Conservation (phyloP, 1,284 basidiomycete genomes). For the Moesziomyces parantarcticus region DNA sequence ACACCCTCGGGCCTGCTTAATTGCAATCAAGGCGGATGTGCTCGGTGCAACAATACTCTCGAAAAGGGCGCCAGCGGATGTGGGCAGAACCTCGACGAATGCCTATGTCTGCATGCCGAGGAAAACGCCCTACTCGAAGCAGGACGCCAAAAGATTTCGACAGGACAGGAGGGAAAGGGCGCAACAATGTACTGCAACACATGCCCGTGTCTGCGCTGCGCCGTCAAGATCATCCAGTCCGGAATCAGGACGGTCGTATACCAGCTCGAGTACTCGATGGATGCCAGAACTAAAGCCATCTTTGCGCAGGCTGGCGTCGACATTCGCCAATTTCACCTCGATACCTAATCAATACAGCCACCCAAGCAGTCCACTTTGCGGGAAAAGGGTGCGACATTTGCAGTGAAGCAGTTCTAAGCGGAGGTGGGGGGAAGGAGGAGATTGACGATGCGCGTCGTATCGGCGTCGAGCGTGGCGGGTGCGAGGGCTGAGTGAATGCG, state of each 20-base stretch:
- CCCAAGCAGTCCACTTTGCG: neutral
- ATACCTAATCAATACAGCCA: slow-evolving; percentile 9
- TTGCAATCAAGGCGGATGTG: slow-evolving; percentile 67
- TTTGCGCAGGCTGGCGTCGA: slow-evolving; percentile 68
- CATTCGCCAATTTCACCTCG: slow-evolving; percentile 60
- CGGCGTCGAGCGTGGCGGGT: neutral
- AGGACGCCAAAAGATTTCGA: slow-evolving; percentile 73
- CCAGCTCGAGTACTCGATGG: slow-evolving; percentile 83
- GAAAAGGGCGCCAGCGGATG: slow-evolving; percentile 55
- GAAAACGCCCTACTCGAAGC: slow-evolving; percentile 97
- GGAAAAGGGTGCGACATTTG: neutral
- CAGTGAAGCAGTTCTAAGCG: neutral
- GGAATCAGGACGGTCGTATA: slow-evolving; percentile 94
- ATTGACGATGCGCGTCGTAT: neutral
- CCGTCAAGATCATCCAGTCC: slow-evolving; percentile 95
- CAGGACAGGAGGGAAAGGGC: slow-evolving; percentile 68
- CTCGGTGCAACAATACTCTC: slow-evolving; percentile 59
- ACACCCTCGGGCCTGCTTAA: slow-evolving; percentile 83
- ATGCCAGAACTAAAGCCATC: slow-evolving; percentile 69
- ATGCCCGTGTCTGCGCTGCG: slow-evolving; percentile 94
- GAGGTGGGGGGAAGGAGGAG: neutral
- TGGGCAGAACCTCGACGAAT: slow-evolving; percentile 78
- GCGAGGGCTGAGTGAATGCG: neutral
- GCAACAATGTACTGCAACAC: slow-evolving; percentile 89
- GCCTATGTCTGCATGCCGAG: slow-evolving; percentile 95